Evolutionary conservation across 2,329 filamentous ascomycete species (phyloP).

Genomic region (Clathrospora elynae): DNA sequence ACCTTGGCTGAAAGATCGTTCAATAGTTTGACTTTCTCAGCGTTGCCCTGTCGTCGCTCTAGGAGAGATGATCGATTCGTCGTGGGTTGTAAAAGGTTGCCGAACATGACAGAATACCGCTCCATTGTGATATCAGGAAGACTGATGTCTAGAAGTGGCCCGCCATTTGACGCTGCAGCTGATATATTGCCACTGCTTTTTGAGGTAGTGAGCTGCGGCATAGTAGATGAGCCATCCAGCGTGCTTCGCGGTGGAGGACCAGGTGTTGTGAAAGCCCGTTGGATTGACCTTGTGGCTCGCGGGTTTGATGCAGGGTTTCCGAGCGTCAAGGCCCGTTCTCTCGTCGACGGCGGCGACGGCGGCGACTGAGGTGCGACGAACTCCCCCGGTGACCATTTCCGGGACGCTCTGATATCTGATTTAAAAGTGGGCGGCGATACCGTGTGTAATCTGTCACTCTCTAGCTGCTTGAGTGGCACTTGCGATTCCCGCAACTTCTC

Average conservation of each 20-base stretch:
- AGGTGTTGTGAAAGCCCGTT: conserved; percentile 25
- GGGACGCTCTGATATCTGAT: conserved; percentile 37
- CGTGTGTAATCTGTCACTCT: conserved; percentile 23
- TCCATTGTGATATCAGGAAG: conserved; percentile 84
- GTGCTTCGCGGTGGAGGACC: conserved; percentile 23
- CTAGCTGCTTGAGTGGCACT: conserved; percentile 16
- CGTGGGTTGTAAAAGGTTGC: conserved; percentile 65
- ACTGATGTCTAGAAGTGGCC: conserved; percentile 67
- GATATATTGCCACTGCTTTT: conserved; percentile 14
- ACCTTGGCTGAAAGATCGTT: conserved; percentile 43
- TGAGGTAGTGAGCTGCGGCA: conserved; percentile 29
- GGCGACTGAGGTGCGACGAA: conserved; percentile 18
- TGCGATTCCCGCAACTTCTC: conserved; percentile 29
- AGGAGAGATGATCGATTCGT: conserved; percentile 36
- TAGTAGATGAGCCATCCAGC: conserved; percentile 9
- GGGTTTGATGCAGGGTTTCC: conserved; percentile 24
- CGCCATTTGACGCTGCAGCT: conserved; percentile 16
- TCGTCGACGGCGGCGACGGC: conserved; percentile 12
- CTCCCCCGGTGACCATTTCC: conserved; percentile 29
- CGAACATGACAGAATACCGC: conserved; percentile 93
- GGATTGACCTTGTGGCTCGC: conserved; percentile 10
- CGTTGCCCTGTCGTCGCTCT: conserved; percentile 43
- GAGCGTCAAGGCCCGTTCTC: conserved; percentile 28
- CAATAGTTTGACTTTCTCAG: conserved; percentile 43
- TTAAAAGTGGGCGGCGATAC: conserved; percentile 38